A percentile compares a stretch with the other conserved stretches of the same genome.
phyloP scores from a whole-genome alignment of 2,329 filamentous ascomycete genomes.

The Pestalotiopsis sp. region DNA sequence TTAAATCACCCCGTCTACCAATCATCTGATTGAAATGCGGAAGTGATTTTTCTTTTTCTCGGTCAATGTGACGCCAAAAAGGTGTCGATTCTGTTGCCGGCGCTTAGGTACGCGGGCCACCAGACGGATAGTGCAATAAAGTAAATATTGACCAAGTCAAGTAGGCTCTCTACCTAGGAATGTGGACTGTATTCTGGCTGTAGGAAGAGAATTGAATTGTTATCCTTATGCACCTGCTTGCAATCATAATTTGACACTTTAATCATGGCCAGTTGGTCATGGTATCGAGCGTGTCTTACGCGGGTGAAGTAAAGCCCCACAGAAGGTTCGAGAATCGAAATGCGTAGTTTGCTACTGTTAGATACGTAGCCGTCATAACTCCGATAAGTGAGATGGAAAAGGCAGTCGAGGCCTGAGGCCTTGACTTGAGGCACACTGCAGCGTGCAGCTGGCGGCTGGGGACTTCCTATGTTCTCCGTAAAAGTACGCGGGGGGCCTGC shows the following conservation, averaged over 20 bases:
- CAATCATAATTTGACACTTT: not conserved
- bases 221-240: too few species aligned
- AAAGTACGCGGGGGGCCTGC: not conserved
- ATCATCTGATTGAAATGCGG: not conserved
- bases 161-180: too few species aligned
- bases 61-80: not conserved
- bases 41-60: not conserved
- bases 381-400: not conserved
- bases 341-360: not conserved
- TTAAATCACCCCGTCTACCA: not conserved
- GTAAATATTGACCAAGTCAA: not conserved
- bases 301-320: conserved; percentile 29
- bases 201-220: too few species aligned
- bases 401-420: too few species aligned
- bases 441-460: not conserved
- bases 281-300: not conserved
- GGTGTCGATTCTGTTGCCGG: not conserved
- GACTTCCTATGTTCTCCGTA: not conserved
- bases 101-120: not conserved
- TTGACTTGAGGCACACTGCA: not conserved
- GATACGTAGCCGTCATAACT: not conserved
- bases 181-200: too few species aligned
- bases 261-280: not conserved
- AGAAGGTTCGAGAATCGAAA: conserved; percentile 47
- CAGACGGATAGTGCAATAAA: not conserved